Conservation (phyloP, 2,329 filamentous ascomycete genomes). For the Epichloe uncinata region DNA sequence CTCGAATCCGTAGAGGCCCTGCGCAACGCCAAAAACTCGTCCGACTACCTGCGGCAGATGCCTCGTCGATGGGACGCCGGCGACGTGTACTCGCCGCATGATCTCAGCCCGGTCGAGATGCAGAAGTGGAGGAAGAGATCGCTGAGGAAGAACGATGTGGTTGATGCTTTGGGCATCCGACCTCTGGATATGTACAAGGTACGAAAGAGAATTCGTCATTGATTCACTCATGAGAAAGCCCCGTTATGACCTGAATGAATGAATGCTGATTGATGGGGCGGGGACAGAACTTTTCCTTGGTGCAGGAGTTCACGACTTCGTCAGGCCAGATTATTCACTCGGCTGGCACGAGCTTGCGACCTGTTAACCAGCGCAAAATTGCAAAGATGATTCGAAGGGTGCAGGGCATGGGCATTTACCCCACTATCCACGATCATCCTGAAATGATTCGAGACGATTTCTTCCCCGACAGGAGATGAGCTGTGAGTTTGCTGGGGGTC, state of each 20-base stretch:
- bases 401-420: slow-evolving; percentile 83
- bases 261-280: not conserved
- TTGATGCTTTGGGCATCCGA: slow-evolving; percentile 68
- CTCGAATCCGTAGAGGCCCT: slow-evolving; percentile 13
- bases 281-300: slow-evolving; percentile 74
- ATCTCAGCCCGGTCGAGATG: slow-evolving; percentile 67
- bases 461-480: slow-evolving; percentile 12
- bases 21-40: slow-evolving; percentile 25
- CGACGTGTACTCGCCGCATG: slow-evolving; percentile 84
- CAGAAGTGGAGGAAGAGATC: slow-evolving; percentile 58
- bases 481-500: not conserved
- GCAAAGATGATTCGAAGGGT: slow-evolving; percentile 84
- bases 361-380: slow-evolving; percentile 84
- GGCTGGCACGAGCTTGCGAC: slow-evolving; percentile 64
- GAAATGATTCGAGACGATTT: slow-evolving; percentile 49
- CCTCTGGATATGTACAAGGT: slow-evolving; percentile 84
- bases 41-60: slow-evolving; percentile 49
- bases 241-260: not conserved
- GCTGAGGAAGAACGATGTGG: slow-evolving; percentile 52
- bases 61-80: slow-evolving; percentile 60
- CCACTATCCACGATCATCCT: slow-evolving; percentile 80
- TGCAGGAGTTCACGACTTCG: slow-evolving; percentile 75
- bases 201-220: slow-evolving; percentile 4
- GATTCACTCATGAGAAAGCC: not conserved
- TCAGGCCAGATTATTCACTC: slow-evolving; percentile 75